A percentile compares a stretch with the other conserved stretches of the same genome.
phyloP scores from a whole-genome alignment of 139 green algal genomes.

The Coelastrella sp. region DNA sequence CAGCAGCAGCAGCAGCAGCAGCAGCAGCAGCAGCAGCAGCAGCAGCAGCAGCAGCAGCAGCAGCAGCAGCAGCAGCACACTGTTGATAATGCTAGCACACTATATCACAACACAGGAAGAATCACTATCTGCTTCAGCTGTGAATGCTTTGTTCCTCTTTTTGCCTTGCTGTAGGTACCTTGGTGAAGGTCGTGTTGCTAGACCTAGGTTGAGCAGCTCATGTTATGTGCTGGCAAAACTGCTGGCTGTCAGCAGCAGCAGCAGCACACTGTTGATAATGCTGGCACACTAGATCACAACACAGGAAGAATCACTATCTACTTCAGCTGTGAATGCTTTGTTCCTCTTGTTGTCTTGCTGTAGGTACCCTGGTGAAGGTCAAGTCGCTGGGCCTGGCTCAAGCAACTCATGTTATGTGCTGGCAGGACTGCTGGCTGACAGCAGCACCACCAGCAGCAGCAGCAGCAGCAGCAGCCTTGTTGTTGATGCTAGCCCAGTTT shows the following conservation, averaged over 20 bases:
- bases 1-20: too few relatives aligned
- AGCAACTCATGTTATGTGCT: slow-evolving; percentile 86
- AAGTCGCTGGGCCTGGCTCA: slow-evolving; percentile 83
- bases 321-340: too few relatives aligned
- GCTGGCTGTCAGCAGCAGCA: slow-evolving; percentile 53
- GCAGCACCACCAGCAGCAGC: too few relatives aligned
- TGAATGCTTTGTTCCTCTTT: neutral
- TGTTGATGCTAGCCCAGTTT: too few relatives aligned
- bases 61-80: neutral
- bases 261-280: too few relatives aligned
- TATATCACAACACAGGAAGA: too few relatives aligned
- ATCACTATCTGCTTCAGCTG: neutral
- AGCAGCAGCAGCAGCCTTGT: too few relatives aligned
- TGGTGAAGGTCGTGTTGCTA: slow-evolving; percentile 88
- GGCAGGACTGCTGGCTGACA: slow-evolving; percentile 92
- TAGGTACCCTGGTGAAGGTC: slow-evolving; percentile 87
- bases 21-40: too few relatives aligned
- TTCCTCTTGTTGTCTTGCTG: too few relatives aligned
- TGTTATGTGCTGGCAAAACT: slow-evolving; percentile 97
- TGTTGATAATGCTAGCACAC: neutral
- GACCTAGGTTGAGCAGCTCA: slow-evolving; percentile 73
- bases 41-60: neutral
- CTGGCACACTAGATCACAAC: too few relatives aligned
- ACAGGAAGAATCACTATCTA: too few relatives aligned
- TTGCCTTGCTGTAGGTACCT: slow-evolving; percentile 64